A percentile compares a stretch with the other conserved stretches of the same genome.
Conservation (phyloP, 202 grass and related monocot genomes). For the Bolboschoenoplectus hybrid region DNA sequence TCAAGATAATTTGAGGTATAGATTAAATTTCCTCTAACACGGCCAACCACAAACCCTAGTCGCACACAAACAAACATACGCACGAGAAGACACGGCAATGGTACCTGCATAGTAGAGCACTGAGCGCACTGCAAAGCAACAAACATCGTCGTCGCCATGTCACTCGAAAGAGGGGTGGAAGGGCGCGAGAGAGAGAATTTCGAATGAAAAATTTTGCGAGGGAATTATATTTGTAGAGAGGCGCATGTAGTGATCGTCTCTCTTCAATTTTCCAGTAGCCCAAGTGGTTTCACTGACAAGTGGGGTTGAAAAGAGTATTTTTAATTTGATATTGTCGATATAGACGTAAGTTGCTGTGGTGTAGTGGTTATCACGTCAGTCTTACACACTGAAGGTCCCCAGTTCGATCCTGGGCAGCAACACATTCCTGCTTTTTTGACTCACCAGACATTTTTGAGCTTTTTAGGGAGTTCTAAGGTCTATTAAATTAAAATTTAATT, state of each 20-base stretch:
- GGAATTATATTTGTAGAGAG: no score
- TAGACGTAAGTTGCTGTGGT: background rate
- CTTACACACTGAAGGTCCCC: constrained; percentile 27
- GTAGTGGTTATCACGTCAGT: constrained; percentile 28
- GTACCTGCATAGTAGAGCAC: constrained; percentile 80
- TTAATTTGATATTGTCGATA: no score
- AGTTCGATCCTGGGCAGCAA: constrained; percentile 25
- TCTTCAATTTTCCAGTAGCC: no score
- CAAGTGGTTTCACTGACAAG: no score
- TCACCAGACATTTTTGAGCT: background rate
- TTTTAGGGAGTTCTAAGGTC: no score
- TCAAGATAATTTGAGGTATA: background rate
- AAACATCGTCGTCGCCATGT: constrained; percentile 68
- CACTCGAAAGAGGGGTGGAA: background rate
- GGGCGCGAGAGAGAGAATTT: constrained; percentile 2
- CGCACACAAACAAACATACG: background rate
- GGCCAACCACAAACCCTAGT: background rate
- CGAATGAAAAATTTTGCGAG: background rate
- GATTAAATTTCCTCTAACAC: background rate
- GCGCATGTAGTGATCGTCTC: no score
- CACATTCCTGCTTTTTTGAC: background rate
- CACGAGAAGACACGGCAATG: background rate
- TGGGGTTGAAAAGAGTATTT: no score
- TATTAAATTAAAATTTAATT: no score
- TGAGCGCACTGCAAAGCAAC: constrained; percentile 74